Conservation (phyloP, 345 rosid species). For the Corchorus olitorius region DNA sequence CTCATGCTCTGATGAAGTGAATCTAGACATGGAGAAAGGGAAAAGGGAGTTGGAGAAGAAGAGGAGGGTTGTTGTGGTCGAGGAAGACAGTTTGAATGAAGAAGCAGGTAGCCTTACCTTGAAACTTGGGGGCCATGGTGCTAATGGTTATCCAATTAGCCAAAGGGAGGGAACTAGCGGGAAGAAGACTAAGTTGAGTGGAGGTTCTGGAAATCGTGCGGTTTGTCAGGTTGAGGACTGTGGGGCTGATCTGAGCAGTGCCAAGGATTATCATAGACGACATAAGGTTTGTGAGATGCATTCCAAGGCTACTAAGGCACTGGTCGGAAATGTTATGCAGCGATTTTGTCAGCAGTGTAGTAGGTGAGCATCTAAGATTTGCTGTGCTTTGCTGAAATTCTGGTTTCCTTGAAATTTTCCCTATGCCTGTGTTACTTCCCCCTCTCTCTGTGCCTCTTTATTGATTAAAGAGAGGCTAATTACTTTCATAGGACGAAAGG, state of each 20-base stretch:
- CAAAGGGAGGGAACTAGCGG: conserved; percentile 58
- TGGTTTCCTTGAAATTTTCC: background rate
- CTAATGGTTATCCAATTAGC: conserved; percentile 45
- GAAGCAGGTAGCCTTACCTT: conserved; percentile 58
- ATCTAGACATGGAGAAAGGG: conserved; percentile 46
- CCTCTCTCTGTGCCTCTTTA: too few species aligned
- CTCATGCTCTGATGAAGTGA: conserved; percentile 80
- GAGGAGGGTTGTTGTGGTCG: conserved; percentile 68
- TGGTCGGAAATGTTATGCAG: conserved; percentile 89
- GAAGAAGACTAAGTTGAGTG: conserved; percentile 74
- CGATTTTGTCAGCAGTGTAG: conserved; percentile 99
- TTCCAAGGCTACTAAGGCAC: conserved; percentile 86
- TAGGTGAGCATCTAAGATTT: conserved; percentile 52
- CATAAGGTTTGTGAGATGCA: conserved; percentile 98
- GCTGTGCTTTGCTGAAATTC: background rate
- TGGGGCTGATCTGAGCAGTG: conserved; percentile 86
- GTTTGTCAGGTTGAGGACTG: conserved; percentile 95
- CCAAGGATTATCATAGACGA: conserved; percentile 95
- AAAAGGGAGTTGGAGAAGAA: conserved; percentile 70
- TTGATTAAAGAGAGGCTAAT: background rate
- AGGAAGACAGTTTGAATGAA: conserved; percentile 50
- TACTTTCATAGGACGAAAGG: background rate
- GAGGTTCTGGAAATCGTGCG: conserved; percentile 59
- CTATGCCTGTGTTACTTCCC: background rate
- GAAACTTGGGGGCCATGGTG: conserved; percentile 75